A percentile compares a stretch with the other conserved stretches of the same genome.
phyloP scores from a whole-genome alignment of 1,284 basidiomycete genomes.

The Sanghuangporus baumii region DNA sequence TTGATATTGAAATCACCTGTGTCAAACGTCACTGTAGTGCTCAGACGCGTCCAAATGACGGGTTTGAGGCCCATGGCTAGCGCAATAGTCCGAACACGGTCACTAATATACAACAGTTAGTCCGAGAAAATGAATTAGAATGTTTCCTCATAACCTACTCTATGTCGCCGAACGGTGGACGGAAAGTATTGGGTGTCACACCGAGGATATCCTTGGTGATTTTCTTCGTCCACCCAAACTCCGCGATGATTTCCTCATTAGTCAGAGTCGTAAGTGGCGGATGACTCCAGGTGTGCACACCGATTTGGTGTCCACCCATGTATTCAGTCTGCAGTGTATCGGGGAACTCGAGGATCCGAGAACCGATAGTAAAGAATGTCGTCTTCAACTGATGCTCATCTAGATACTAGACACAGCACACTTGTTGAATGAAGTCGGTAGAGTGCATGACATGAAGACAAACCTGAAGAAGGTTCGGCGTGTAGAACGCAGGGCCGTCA shows the following conservation, averaged over 20 bases:
- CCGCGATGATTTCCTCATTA: conserved; percentile 83
- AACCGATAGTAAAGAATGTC: conserved; percentile 87
- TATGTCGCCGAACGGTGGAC: conserved; percentile 66
- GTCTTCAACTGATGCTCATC: conserved; percentile 64
- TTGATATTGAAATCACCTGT: conserved; percentile 76
- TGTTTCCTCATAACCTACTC: conserved; percentile 37
- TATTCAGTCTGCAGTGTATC: conserved; percentile 66
- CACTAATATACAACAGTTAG: conserved; percentile 34
- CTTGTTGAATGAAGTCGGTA: not conserved
- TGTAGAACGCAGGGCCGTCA: conserved; percentile 78
- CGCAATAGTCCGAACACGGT: conserved; percentile 78
- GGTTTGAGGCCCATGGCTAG: conserved; percentile 62
- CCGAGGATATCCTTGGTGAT: conserved; percentile 76
- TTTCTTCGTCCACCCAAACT: conserved; percentile 84
- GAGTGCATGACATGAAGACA: not conserved
- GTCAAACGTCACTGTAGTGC: conserved; percentile 53
- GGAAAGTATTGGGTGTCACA: conserved; percentile 61
- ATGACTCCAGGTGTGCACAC: conserved; percentile 68
- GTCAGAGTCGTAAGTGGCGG: conserved; percentile 65
- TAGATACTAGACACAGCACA: conserved; percentile 40
- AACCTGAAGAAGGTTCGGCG: conserved; percentile 57
- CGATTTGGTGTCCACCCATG: conserved; percentile 65
- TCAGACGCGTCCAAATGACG: conserved; percentile 65
- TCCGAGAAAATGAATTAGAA: not conserved
- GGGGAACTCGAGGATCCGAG: conserved; percentile 60